Evolutionary conservation across 352 stramenopile species (phyloP), one percentile per base, ranked within the genome.

Genomic region (Globisporangium mamillatum): DNA sequence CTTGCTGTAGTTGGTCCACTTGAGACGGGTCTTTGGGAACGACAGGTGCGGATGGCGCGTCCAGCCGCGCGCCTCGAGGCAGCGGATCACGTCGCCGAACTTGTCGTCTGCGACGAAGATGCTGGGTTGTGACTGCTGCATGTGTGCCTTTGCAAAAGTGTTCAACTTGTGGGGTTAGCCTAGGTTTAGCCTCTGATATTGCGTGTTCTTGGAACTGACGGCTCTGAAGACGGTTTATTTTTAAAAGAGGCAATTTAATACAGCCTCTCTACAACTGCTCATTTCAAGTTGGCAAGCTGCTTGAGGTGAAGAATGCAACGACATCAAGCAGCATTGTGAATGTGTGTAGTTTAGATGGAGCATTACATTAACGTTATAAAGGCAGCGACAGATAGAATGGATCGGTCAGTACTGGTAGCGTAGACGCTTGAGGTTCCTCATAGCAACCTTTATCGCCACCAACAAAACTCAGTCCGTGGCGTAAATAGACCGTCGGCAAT

Each of bases 1-100:
- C 64, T 79, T 82, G 32, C 68, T 58, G 80, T 94, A 94, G 75
- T 92, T 92, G 64, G 76, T 77, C 79, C 81, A 92, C 57, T 86
- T 84, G 20, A 94, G 75, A 22, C 77, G 70, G 50, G 79, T 86
- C 60, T 75, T 79, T 1, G 86, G 86, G 66, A 88, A 91, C 36
- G 76, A 69, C 4, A 79, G 64, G 66, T 90, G 82, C 34, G 78
- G 73, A 34, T 88, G 82, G n/a, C 81, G 79, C 16, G 44, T 71
- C 83, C 84, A 91, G 22, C 75, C 77, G 34, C 72, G 72, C 34
- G 68, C 61, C 50, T 77, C 55, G 20, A 86, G 73, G 65, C 66
- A 62, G 38, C 66, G 68, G 34, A 84, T 78, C 44, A 87, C 81
- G 73, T 87, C 78, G 12, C 32, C 67, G 67, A 83, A 89, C 72